Conservation (phyloP, 495 filamentous ascomycete species). For the Daldinia concentrica region DNA sequence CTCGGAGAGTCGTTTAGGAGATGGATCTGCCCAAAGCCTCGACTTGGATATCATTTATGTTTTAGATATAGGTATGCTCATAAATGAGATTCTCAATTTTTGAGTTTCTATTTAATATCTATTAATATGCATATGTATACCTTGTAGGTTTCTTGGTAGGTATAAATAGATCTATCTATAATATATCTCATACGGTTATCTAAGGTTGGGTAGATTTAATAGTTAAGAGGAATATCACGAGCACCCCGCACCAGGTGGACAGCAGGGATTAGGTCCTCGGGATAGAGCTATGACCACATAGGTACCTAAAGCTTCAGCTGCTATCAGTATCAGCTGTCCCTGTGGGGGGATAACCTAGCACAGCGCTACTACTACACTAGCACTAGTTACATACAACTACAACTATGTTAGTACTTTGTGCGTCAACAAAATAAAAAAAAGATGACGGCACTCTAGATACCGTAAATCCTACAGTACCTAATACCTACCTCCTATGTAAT, state of each 20-base stretch:
- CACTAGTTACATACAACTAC: too few relatives aligned
- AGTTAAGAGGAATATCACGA: background rate
- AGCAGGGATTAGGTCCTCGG: background rate
- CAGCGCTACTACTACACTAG: too few relatives aligned
- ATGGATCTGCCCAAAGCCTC: background rate
- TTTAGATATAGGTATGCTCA: background rate
- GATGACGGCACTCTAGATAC: conserved; percentile 14
- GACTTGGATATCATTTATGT: background rate
- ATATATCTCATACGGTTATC: too few relatives aligned
- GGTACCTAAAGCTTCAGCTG: conserved; percentile 8
- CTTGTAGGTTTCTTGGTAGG: too few relatives aligned
- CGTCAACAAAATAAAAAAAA: conserved; percentile 17
- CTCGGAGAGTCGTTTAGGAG: background rate
- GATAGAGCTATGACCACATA: conserved; percentile 22
- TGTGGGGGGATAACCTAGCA: background rate
- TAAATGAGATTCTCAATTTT: background rate
- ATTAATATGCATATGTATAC: background rate
- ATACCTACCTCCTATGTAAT: conserved; percentile 4
- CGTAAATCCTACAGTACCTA: background rate
- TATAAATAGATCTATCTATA: too few relatives aligned
- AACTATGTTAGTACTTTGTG: conserved; percentile 1
- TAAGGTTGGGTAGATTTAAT: too few relatives aligned
- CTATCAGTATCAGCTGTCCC: background rate
- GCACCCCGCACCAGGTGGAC: background rate
- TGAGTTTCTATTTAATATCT: background rate